Evolutionary conservation across 2,329 filamentous ascomycete genomes (phyloP).

Genomic region (Ophiostoma piceae): DNA sequence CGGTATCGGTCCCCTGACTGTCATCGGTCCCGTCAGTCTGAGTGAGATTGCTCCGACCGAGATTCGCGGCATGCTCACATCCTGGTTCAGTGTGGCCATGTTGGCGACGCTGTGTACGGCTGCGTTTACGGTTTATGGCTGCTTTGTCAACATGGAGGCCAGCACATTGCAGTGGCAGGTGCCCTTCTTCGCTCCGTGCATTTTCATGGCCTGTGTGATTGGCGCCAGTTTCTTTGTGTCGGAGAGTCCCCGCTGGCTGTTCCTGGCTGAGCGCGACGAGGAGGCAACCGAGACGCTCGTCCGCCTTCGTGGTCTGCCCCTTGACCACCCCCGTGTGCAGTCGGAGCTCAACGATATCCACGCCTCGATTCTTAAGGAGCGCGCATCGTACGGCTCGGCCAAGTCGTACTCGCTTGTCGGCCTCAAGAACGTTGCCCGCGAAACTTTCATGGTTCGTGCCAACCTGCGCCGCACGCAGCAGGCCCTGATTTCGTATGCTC

Average conservation of each 20-base stretch:
- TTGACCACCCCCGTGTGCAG: constrained; percentile 31
- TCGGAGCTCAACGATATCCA: constrained; percentile 28
- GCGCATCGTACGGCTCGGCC: not conserved
- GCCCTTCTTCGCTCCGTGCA: constrained; percentile 32
- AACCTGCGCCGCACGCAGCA: constrained; percentile 41
- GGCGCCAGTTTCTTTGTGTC: constrained; percentile 32
- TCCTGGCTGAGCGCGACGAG: constrained; percentile 31
- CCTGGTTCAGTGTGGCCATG: constrained; percentile 40
- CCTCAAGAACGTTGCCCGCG: constrained; percentile 29
- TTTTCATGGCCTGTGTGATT: constrained; percentile 32
- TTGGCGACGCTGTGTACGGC: constrained; percentile 33
- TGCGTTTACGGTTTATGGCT: constrained; percentile 36
- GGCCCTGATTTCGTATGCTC: constrained; percentile 35
- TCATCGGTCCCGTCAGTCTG: constrained; percentile 43
- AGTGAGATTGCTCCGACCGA: constrained; percentile 45
- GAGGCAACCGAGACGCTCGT: constrained; percentile 31
- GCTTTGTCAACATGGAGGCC: constrained; percentile 32
- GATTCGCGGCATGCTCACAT: constrained; percentile 41
- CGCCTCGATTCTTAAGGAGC: constrained; percentile 10
- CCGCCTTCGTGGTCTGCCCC: constrained; percentile 33
- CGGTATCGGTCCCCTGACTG: constrained; percentile 39
- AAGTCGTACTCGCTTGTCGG: constrained; percentile 7
- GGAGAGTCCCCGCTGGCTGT: constrained; percentile 37
- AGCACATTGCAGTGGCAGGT: constrained; percentile 32
- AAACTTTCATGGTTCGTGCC: constrained; percentile 36